These are phyloP conservation scores for Amanita inopinata DNA, from an alignment of 768 basidiomycete species.

Conservation along the genomic window DNA sequence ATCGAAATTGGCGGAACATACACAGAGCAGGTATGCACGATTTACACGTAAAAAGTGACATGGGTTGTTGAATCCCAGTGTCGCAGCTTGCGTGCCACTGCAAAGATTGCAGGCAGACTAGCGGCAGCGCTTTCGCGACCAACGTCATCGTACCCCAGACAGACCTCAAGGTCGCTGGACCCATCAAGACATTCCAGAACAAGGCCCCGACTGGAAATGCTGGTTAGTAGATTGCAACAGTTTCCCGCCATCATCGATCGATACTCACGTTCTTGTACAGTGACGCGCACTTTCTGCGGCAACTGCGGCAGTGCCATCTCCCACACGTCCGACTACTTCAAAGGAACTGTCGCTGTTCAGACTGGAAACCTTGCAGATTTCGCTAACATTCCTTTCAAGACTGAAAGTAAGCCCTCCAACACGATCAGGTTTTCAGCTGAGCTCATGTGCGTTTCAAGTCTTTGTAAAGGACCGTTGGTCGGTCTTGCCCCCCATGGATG, in stretches of 20 bases:
- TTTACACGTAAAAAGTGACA: not conserved
- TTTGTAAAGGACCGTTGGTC: conserved; percentile 28
- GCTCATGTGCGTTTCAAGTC: conserved; percentile 15
- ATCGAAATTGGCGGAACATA: conserved; percentile 19
- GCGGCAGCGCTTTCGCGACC: conserved; percentile 30
- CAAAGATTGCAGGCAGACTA: conserved; percentile 26
- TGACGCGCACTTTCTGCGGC: conserved; percentile 28
- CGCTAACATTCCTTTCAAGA: conserved; percentile 19
- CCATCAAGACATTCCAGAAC: conserved; percentile 21
- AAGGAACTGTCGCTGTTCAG: conserved; percentile 26
- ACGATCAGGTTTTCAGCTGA: not conserved
- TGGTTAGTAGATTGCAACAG: conserved; percentile 15
- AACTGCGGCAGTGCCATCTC: conserved; percentile 28
- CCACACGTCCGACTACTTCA: conserved; percentile 24
- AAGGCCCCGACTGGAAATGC: conserved; percentile 24
- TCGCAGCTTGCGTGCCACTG: conserved; percentile 27
- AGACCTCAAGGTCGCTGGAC: conserved; percentile 23
- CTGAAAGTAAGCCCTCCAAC: conserved; percentile 20
- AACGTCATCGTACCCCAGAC: conserved; percentile 26
- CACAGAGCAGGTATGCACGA: conserved; percentile 20
- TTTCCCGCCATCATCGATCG: too few relatives aligned
- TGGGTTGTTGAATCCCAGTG: not conserved
- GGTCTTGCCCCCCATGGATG: conserved; percentile 15
- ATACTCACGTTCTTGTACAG: conserved; percentile 14
- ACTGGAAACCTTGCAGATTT: conserved; percentile 27